These are phyloP conservation scores for Elsinoe perseae DNA, from an alignment of 2,329 filamentous ascomycete species.

Conservation along the genomic window DNA sequence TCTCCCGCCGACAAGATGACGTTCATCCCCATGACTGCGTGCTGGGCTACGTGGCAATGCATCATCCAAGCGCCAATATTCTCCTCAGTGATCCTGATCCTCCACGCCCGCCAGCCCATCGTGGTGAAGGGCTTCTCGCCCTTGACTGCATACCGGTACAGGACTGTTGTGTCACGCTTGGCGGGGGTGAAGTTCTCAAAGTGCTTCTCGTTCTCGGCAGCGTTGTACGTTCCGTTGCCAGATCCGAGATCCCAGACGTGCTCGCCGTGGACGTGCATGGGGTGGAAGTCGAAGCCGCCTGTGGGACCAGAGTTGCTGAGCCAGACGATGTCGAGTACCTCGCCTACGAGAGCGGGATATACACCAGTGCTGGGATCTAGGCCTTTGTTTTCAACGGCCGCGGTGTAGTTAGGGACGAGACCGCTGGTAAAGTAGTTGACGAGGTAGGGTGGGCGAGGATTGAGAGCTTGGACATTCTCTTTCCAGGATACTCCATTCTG, in stretches of 20 bases:
- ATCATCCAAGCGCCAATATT: conserved; percentile 54
- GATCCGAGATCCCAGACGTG: conserved; percentile 49
- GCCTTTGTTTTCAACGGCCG: conserved; percentile 44
- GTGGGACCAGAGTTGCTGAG: conserved; percentile 26
- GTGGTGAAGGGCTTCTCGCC: conserved; percentile 36
- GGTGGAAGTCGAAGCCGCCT: conserved; percentile 41
- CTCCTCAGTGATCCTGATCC: conserved; percentile 41
- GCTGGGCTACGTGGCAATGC: conserved; percentile 52
- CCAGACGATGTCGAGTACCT: conserved; percentile 47
- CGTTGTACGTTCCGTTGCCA: conserved; percentile 48
- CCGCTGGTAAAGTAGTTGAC: conserved; percentile 40
- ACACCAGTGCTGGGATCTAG: conserved; percentile 46
- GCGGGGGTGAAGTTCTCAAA: conserved; percentile 27
- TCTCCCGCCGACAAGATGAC: not conserved
- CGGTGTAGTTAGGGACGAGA: conserved; percentile 41
- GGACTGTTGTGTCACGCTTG: conserved; percentile 43
- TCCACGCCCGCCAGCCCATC: conserved; percentile 55
- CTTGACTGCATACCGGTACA: conserved; percentile 46
- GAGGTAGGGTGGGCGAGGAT: conserved; percentile 35
- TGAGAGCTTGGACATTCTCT: not conserved
- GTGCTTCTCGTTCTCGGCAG: conserved; percentile 40
- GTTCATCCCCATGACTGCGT: conserved; percentile 46
- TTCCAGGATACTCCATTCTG: conserved; percentile 9
- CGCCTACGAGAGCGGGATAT: conserved; percentile 49
- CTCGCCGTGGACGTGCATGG: conserved; percentile 49